A percentile compares a stretch with the other conserved stretches of the same genome.
phyloP scores from a whole-genome alignment of 768 basidiomycete genomes.

The Tylopilus intermedius region DNA sequence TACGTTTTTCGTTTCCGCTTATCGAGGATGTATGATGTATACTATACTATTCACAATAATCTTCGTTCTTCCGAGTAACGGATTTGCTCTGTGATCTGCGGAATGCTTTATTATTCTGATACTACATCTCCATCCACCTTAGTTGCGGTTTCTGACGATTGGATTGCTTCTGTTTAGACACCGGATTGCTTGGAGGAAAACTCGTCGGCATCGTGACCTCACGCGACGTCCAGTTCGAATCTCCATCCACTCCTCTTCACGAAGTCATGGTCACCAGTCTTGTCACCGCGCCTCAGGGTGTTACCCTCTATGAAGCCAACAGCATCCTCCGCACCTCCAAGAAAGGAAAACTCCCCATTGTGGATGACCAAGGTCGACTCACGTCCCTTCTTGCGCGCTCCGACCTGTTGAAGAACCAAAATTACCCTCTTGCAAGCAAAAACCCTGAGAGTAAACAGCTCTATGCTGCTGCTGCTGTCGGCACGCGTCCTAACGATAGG shows the following conservation, averaged over 20 bases:
- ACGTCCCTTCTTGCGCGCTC: conserved; percentile 89
- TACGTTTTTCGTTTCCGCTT: conserved; percentile 43
- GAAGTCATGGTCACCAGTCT: conserved; percentile 88
- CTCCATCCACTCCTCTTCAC: conserved; percentile 56
- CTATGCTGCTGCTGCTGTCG: conserved; percentile 92
- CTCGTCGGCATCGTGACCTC: conserved; percentile 95
- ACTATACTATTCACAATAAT: conserved; percentile 42
- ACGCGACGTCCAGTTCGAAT: conserved; percentile 92
- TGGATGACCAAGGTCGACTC: conserved; percentile 62
- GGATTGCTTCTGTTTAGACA: conserved; percentile 48
- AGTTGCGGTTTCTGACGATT: conserved; percentile 17
- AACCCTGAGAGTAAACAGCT: conserved; percentile 89
- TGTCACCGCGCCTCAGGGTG: conserved; percentile 81
- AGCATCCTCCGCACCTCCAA: conserved; percentile 91
- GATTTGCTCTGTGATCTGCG: conserved; percentile 67
- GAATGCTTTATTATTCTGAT: conserved; percentile 38
- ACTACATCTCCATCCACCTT: background rate
- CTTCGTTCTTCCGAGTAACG: conserved; percentile 91
- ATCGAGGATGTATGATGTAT: conserved; percentile 40
- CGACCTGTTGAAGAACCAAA: conserved; percentile 95
- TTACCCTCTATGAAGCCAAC: conserved; percentile 90
- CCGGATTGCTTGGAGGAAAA: conserved; percentile 81
- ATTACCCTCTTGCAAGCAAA: conserved; percentile 92
- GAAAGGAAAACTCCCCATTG: conserved; percentile 93
- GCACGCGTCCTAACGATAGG: conserved; percentile 84